Base-by-base conservation (phyloP, 1,139 yeast genomes). In the Pichia kudriavzevii region DNA sequence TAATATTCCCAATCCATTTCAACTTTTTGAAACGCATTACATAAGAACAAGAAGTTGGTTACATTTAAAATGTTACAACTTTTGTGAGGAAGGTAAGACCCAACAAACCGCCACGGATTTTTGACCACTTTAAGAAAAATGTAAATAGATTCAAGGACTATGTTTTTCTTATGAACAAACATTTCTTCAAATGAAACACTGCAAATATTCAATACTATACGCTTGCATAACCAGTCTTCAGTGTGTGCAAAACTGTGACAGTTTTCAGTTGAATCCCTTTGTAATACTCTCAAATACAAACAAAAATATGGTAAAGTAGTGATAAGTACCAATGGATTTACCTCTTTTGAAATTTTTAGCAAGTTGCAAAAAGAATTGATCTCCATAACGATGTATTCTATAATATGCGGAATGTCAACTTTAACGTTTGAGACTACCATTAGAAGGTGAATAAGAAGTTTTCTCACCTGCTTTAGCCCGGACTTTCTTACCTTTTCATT, bases 271-370 rank as follows among this genome's bases (percentile, higher is more conserved):
- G 42, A 41, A 3, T 31, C 17, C 16, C 44, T 44, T 14, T 41
- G 44, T 11, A 45, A 15, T 14, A 50, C 23, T 14, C 34, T 38
- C 28, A 52, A 22, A 11, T 49, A 38, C 2, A 48, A 14, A 4
- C 50, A 24, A 26, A 44, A 44, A 32, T 43, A 52, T n/a, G n/a
- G n/a, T n/a, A n/a, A n/a, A n/a, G n/a, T n/a, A 1, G 58, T 56
- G 3, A 46, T 34, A 26, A 44, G 43, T 4, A 50, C 18, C 21
- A 31, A 36, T 23, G 16, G 13, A 11, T 17, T 22, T 24, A 16
- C 14, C 25, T 3, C 30, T 12, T 14, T 37, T 28, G 16, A 30
- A 34, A 11, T 32, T 33, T 16, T 24, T 19, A 31, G 37, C 34
- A 7, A 39, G 21, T 17, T 14, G n/a, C n/a, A n/a, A 32, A 42